Evolutionary conservation across 306 rosid genomes (phyloP).

Genomic region (Abrus precatorius): DNA sequence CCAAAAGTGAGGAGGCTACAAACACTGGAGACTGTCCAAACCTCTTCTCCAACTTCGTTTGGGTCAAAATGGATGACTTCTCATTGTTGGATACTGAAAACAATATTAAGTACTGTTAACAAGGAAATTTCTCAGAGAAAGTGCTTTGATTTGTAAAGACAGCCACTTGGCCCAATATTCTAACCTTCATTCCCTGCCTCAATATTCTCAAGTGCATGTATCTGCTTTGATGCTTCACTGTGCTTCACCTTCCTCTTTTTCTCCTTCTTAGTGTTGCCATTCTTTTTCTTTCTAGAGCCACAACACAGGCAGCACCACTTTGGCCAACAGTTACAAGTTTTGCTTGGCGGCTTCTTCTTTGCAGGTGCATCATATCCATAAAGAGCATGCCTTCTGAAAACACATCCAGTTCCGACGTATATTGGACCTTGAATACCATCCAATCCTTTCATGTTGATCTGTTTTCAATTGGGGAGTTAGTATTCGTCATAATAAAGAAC

Average conservation of each 20-base stretch:
- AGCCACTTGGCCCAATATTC: conserved; percentile 30
- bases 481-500: conserved; percentile 11
- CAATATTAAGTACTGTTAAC: conserved; percentile 31
- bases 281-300: conserved; percentile 74
- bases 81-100: conserved; percentile 62
- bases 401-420: conserved; percentile 98
- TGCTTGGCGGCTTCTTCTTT: conserved; percentile 86
- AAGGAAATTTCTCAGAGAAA: background rate
- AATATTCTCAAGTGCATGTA: conserved; percentile 95
- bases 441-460: conserved; percentile 98
- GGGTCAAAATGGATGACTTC: conserved; percentile 61
- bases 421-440: conserved; percentile 98
- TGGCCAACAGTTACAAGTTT: conserved; percentile 97
- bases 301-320: conserved; percentile 79
- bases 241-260: conserved; percentile 85
- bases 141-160: conserved; percentile 23
- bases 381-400: conserved; percentile 89
- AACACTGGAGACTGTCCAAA: conserved; percentile 97
- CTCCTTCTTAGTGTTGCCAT: conserved; percentile 68
- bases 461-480: conserved; percentile 54
- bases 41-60: conserved; percentile 84
- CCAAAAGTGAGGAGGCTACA: conserved; percentile 76
- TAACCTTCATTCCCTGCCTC: conserved; percentile 83
- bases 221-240: conserved; percentile 94
- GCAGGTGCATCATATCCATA: conserved; percentile 92